Evolutionary conservation across 2,329 filamentous ascomycete species (phyloP).

Genomic region (Thermothelomyces thermophilus): DNA sequence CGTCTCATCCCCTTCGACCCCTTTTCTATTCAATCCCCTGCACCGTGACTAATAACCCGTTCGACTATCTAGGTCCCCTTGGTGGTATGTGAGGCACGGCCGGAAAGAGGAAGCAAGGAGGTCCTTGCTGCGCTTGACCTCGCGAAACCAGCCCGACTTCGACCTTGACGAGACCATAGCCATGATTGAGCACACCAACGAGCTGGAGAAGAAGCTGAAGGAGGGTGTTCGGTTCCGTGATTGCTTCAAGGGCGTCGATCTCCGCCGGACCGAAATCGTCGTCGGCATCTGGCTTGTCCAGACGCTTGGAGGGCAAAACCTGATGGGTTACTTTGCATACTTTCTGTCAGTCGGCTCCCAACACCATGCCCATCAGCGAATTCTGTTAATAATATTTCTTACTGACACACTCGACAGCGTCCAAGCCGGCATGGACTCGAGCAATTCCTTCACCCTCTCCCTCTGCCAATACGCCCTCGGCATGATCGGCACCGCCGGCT

Average conservation of each 20-base stretch:
- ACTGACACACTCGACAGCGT: slow-evolving; percentile 17
- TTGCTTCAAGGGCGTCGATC: slow-evolving; percentile 37
- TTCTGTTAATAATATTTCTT: not conserved
- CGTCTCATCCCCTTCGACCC: too few relatives aligned
- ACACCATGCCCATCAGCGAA: too few relatives aligned
- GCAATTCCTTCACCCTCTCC: slow-evolving; percentile 17
- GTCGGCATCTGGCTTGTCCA: slow-evolving; percentile 28
- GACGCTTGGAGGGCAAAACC: slow-evolving; percentile 16
- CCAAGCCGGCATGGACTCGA: slow-evolving; percentile 19
- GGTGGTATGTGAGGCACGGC: slow-evolving; percentile 39
- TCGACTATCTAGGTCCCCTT: slow-evolving; percentile 31
- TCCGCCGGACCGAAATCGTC: slow-evolving; percentile 35
- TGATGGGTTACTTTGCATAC: slow-evolving; percentile 23
- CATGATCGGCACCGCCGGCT: slow-evolving; percentile 38
- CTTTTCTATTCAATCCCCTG: too few relatives aligned
- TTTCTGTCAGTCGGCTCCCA: slow-evolving; percentile 25
- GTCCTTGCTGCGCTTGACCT: slow-evolving; percentile 30
- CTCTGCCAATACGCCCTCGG: slow-evolving; percentile 29
- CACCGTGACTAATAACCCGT: too few relatives aligned
- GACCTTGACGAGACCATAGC: slow-evolving; percentile 34
- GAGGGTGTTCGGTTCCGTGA: slow-evolving; percentile 34
- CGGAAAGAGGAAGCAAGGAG: slow-evolving; percentile 30
- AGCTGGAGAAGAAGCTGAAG: slow-evolving; percentile 30
- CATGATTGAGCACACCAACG: slow-evolving; percentile 39
- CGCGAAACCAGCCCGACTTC: slow-evolving; percentile 21